phyloP scores from a whole-genome alignment of 495 filamentous ascomycete genomes.

The Tuber melanosporum region DNA sequence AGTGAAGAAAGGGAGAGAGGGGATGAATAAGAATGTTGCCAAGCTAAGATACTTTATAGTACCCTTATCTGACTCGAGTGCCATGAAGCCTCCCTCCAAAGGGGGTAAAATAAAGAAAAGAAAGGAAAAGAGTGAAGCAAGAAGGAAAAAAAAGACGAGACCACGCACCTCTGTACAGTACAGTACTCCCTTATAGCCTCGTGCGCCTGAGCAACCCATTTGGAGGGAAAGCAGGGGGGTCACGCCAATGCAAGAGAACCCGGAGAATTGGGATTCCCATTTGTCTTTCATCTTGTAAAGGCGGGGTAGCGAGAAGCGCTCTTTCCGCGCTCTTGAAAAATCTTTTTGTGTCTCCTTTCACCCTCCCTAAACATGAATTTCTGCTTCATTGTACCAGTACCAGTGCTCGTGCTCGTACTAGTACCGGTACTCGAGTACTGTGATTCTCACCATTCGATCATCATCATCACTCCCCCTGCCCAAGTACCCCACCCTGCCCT shows the following conservation, averaged over 20 bases:
- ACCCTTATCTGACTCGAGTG: neutral
- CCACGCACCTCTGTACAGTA: slow-evolving; percentile 31
- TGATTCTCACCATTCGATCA: neutral
- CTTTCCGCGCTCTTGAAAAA: slow-evolving; percentile 30
- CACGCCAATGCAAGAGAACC: slow-evolving; percentile 1
- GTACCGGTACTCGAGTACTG: no score
- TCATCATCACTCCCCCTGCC: neutral
- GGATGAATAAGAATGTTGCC: neutral
- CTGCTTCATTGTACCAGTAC: neutral
- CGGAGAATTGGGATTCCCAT: slow-evolving; percentile 16
- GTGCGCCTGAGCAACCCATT: slow-evolving; percentile 10
- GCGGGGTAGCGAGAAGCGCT: slow-evolving; percentile 38
- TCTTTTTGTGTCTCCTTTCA: slow-evolving; percentile 10
- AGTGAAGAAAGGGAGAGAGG: neutral
- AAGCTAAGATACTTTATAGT: neutral
- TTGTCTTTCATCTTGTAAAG: slow-evolving; percentile 36
- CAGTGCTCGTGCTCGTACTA: no score
- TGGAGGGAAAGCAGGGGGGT: slow-evolving; percentile 5
- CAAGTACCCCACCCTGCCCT: neutral
- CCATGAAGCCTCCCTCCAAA: neutral
- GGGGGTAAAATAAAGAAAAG: neutral
- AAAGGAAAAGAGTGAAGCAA: slow-evolving; percentile 14
- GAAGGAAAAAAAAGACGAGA: slow-evolving; percentile 14
- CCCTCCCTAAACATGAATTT: neutral
- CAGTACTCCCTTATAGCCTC: neutral